Conservation (phyloP, 2,329 filamentous ascomycete species). For the Venturia effusa region DNA sequence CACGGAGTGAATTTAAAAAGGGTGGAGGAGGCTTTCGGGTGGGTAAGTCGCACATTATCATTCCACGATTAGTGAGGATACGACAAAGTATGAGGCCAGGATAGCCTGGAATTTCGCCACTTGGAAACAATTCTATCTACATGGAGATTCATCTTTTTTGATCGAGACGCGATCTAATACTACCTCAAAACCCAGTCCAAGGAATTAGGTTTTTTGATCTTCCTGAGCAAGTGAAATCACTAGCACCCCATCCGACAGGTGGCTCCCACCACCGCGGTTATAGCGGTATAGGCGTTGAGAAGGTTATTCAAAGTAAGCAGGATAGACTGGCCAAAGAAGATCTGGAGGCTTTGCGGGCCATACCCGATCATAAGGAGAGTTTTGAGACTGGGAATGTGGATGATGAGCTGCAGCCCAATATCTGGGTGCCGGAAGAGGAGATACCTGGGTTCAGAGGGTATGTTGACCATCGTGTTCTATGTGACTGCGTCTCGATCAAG, state of each 20-base stretch:
- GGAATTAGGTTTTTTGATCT: conserved; percentile 32
- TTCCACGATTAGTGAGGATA: too few species aligned
- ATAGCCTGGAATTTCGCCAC: not conserved
- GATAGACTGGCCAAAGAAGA: conserved; percentile 17
- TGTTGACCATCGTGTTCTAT: not conserved
- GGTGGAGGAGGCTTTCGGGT: conserved; percentile 21
- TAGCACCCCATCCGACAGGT: conserved; percentile 29
- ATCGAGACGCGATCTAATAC: too few species aligned
- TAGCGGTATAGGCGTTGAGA: conserved; percentile 26
- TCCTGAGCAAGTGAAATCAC: conserved; percentile 23
- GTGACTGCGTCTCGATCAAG: too few species aligned
- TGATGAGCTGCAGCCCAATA: conserved; percentile 26
- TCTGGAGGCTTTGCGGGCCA: conserved; percentile 16
- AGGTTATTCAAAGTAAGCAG: conserved; percentile 19
- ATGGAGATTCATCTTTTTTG: too few species aligned
- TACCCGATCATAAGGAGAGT: conserved; percentile 25
- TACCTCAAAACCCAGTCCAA: too few species aligned
- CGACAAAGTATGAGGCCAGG: not conserved
- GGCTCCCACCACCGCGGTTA: conserved; percentile 30
- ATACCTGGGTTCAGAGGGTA: conserved; percentile 27
- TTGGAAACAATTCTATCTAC: too few species aligned
- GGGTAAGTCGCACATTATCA: too few species aligned
- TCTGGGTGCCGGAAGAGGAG: conserved; percentile 29
- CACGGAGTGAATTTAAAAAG: conserved; percentile 24
- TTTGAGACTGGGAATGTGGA: conserved; percentile 23